Conservation (phyloP, 139 green algal genomes). For the Zygnema cylindricum region DNA sequence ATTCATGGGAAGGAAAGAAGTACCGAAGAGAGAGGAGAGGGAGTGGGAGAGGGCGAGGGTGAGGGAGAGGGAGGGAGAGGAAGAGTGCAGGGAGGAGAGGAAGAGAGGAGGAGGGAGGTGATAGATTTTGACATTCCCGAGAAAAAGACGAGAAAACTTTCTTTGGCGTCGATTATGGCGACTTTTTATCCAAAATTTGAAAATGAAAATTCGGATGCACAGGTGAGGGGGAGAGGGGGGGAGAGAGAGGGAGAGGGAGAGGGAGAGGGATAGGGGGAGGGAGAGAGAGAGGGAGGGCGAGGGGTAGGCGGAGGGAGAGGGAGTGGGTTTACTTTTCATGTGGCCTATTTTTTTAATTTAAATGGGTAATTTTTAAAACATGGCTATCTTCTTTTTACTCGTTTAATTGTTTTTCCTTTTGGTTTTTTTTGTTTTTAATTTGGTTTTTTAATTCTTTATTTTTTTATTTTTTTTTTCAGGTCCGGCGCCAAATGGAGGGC, state of each 20-base stretch:
- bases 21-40: too few relatives aligned
- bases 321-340: background rate
- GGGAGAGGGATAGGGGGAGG: too few relatives aligned
- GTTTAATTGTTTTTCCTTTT: background rate
- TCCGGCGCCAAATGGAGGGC: background rate
- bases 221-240: conserved; percentile 10
- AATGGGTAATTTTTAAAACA: background rate
- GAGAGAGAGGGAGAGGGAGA: too few relatives aligned
- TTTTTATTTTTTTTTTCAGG: background rate
- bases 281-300: too few relatives aligned
- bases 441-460: background rate
- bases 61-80: too few relatives aligned
- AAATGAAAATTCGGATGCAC: conserved; percentile 20
- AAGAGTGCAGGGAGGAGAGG: too few relatives aligned
- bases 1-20: too few relatives aligned
- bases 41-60: too few relatives aligned
- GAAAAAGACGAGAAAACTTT: too few relatives aligned
- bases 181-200: conserved; percentile 56
- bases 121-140: too few relatives aligned
- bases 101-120: too few relatives aligned
- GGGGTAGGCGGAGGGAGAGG: background rate
- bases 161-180: conserved; percentile 20
- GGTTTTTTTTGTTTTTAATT: background rate
- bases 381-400: background rate
- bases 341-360: background rate